Evolutionary conservation across 164 flowering plant genomes (phyloP).

Genomic region (Magnolia officinalis): DNA sequence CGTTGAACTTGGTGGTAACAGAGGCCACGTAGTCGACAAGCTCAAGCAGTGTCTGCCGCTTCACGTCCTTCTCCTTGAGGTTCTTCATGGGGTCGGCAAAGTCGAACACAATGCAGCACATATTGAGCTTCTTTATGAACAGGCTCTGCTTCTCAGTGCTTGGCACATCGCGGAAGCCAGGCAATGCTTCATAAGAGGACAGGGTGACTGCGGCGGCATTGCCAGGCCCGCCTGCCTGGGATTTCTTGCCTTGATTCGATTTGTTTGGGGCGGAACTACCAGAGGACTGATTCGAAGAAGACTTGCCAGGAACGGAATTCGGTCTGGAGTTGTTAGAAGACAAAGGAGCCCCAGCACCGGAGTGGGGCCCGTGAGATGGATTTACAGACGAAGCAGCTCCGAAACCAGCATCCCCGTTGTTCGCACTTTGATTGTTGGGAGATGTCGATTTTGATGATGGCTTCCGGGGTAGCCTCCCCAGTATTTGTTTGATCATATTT

Average conservation of each 20-base stretch:
- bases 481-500: conserved; percentile 70
- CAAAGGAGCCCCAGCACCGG: background rate
- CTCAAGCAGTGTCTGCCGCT: conserved; percentile 76
- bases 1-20: conserved; percentile 55
- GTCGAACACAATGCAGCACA: conserved; percentile 79
- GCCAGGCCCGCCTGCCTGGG: conserved; percentile 25
- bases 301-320: conserved; percentile 27
- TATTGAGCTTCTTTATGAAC: conserved; percentile 57
- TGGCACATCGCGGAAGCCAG: conserved; percentile 69
- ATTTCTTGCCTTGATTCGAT: conserved; percentile 48
- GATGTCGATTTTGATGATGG: conserved; percentile 60
- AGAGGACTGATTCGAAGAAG: conserved; percentile 22
- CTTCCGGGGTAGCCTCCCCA: conserved; percentile 69
- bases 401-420: conserved; percentile 29
- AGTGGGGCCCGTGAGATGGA: conserved; percentile 26
- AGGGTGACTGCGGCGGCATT: conserved; percentile 7
- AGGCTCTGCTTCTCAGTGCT: conserved; percentile 66
- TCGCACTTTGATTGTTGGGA: conserved; percentile 20
- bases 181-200: conserved; percentile 54
- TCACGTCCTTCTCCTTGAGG: conserved; percentile 66
- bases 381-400: conserved; percentile 22
- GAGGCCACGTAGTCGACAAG: conserved; percentile 74
- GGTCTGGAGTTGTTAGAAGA: conserved; percentile 26
- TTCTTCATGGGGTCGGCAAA: conserved; percentile 61
- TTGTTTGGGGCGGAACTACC: conserved; percentile 17